A percentile compares a stretch with the other conserved stretches of the same genome.
phyloP scores from a whole-genome alignment of 345 rosid genomes.

The Sonneratia alba region DNA sequence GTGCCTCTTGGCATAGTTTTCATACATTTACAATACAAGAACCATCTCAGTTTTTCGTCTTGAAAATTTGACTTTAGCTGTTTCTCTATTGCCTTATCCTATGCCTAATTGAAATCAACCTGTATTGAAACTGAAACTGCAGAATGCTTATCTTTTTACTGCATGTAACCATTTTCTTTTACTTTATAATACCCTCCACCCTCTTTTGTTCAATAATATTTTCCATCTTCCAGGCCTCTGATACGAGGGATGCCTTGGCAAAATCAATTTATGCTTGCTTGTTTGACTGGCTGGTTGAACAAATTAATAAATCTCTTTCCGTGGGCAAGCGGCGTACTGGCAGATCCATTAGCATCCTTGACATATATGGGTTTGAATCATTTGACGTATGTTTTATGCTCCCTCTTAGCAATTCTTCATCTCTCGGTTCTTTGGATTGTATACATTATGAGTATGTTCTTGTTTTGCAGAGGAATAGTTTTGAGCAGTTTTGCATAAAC shows the following conservation, averaged over 20 bases:
- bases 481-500: constrained; percentile 98
- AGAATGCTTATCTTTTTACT: background rate
- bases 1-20: background rate
- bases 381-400: constrained; percentile 46
- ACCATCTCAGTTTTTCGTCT: background rate
- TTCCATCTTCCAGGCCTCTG: constrained; percentile 56
- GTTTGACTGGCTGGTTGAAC: constrained; percentile 87
- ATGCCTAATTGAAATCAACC: background rate
- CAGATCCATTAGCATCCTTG: constrained; percentile 92
- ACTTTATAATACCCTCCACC: background rate
- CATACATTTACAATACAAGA: background rate
- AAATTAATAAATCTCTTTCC: constrained; percentile 81
- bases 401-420: too few relatives aligned
- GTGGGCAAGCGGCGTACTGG: constrained; percentile 88
- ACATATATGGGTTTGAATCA: constrained; percentile 92
- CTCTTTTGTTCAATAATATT: background rate
- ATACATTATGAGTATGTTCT: background rate
- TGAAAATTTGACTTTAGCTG: background rate
- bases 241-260: constrained; percentile 83
- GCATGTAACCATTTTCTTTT: background rate
- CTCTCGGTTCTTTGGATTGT: background rate
- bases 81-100: background rate
- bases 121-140: background rate
- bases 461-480: constrained; percentile 81
- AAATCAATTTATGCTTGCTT: constrained; percentile 78